A percentile compares a stretch with the other conserved stretches of the same genome.
Evolutionary conservation across 441 rosid species (phyloP).

Genomic region (Gossypium trilobum): DNA sequence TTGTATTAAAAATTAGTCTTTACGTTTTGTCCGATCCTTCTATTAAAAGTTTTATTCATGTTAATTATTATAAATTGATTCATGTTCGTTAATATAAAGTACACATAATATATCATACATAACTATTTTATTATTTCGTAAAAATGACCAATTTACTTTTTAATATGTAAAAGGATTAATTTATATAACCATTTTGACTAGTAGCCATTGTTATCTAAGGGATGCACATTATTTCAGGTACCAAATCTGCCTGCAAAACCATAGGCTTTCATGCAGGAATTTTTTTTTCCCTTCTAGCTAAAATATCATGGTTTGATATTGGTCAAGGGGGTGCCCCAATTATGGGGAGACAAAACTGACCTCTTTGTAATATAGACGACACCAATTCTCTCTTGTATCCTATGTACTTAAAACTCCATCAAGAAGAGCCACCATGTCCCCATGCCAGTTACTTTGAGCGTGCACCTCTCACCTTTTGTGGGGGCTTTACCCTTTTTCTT

Average conservation of each 20-base stretch:
- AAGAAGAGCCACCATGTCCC: constrained; percentile 26
- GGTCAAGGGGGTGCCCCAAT: constrained; percentile 14
- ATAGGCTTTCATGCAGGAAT: background rate
- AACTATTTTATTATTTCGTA: too few relatives aligned
- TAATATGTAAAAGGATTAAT: rapidly evolving
- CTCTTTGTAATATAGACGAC: constrained; percentile 25
- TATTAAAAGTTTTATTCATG: too few relatives aligned
- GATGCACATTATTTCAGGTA: background rate
- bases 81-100: rapidly evolving
- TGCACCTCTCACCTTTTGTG: constrained; percentile 5
- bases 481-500: background rate
- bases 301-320: background rate
- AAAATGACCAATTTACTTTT: rapidly evolving
- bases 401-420: constrained; percentile 27
- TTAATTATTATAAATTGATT: too few relatives aligned
- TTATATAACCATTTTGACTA: background rate
- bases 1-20: too few relatives aligned
- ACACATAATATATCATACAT: too few relatives aligned
- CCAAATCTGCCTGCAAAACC: background rate
- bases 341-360: constrained; percentile 35
- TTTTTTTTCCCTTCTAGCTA: background rate
- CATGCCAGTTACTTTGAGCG: constrained; percentile 18
- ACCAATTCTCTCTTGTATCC: constrained; percentile 10
- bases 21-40: rapidly evolving
- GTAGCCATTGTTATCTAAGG: background rate